phyloP scores from a whole-genome alignment of 768 basidiomycete genomes.

The Boletus huronensis region DNA sequence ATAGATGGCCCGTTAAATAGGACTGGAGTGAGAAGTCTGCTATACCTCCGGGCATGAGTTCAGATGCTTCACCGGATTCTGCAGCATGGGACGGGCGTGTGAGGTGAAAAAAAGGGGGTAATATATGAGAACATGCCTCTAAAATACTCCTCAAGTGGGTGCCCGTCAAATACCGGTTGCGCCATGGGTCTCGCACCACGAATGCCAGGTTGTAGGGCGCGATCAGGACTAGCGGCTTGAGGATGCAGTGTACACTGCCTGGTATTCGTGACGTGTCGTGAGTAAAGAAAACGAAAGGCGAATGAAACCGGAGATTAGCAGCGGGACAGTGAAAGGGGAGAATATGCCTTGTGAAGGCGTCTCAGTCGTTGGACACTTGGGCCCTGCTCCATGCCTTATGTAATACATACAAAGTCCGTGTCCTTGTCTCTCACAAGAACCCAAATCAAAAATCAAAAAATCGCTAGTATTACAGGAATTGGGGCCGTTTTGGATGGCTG shows the following conservation, averaged over 20 bases:
- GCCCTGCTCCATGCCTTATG: neutral
- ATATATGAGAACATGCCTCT: conserved; percentile 41
- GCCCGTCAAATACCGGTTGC: conserved; percentile 73
- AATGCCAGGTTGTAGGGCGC: neutral
- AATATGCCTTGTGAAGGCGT: conserved; percentile 3
- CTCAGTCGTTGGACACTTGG: neutral
- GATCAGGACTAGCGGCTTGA: conserved; percentile 8
- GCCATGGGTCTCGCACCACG: conserved; percentile 47
- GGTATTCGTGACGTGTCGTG: conserved; percentile 21
- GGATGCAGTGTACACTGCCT: conserved; percentile 22
- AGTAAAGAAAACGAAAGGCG: conserved; percentile 1
- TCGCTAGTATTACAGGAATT: too few species aligned
- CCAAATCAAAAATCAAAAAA: neutral
- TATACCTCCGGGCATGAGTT: conserved; percentile 56
- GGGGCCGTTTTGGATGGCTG: too few species aligned
- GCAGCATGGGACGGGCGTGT: conserved; percentile 15
- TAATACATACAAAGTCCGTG: neutral
- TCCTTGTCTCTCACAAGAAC: neutral
- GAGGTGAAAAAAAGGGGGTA: neutral
- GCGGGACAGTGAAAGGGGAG: conserved; percentile 20
- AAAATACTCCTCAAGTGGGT: conserved; percentile 72
- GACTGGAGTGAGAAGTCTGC: conserved; percentile 31
- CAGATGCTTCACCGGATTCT: conserved; percentile 60
- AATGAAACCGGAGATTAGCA: conserved; percentile 23
- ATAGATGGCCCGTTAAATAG: conserved; percentile 7